These are phyloP conservation scores for Suhomyces kilbournensis DNA, from an alignment of 805 yeast genomes.

Conservation along the genomic window DNA sequence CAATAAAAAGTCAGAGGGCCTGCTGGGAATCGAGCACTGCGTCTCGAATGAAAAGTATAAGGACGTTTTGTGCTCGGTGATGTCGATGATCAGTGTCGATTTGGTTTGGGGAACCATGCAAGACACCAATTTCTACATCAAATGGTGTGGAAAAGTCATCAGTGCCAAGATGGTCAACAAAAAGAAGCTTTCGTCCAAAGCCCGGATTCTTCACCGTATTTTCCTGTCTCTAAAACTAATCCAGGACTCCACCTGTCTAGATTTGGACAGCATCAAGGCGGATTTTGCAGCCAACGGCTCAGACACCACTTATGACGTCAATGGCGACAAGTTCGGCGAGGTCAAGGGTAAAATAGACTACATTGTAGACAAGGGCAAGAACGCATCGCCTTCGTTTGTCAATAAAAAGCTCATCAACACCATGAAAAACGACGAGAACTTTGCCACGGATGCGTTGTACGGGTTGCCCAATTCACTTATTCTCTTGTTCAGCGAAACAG, in stretches of 20 bases:
- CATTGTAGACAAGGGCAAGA: conserved; percentile 16
- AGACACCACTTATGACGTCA: conserved; percentile 31
- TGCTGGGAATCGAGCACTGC: conserved; percentile 44
- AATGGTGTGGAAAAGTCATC: conserved; percentile 74
- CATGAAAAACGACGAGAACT: conserved; percentile 52
- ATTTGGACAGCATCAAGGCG: conserved; percentile 31
- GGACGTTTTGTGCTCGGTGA: conserved; percentile 76
- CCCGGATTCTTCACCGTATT: conserved; percentile 72
- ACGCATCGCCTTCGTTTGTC: conserved; percentile 38
- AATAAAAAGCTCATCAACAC: conserved; percentile 43
- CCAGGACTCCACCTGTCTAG: conserved; percentile 69
- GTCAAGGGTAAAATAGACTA: conserved; percentile 23
- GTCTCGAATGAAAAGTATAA: conserved; percentile 64
- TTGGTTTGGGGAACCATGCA: conserved; percentile 90
- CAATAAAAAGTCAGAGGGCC: conserved; percentile 29
- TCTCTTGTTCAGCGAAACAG: conserved; percentile 68
- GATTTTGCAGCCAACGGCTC: conserved; percentile 26
- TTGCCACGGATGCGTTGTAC: conserved; percentile 76
- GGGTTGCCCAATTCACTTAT: conserved; percentile 83
- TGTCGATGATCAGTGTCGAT: conserved; percentile 85
- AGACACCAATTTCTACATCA: conserved; percentile 72
- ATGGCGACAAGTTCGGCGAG: conserved; percentile 29
- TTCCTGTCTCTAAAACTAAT: conserved; percentile 71
- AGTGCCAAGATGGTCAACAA: conserved; percentile 64
- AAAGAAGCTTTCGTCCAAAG: conserved; percentile 67